Percentiles rank a stretch among this genome's conserved stretches.
Conservation (phyloP, 257 asterid species). For the Capsicum chinense region DNA sequence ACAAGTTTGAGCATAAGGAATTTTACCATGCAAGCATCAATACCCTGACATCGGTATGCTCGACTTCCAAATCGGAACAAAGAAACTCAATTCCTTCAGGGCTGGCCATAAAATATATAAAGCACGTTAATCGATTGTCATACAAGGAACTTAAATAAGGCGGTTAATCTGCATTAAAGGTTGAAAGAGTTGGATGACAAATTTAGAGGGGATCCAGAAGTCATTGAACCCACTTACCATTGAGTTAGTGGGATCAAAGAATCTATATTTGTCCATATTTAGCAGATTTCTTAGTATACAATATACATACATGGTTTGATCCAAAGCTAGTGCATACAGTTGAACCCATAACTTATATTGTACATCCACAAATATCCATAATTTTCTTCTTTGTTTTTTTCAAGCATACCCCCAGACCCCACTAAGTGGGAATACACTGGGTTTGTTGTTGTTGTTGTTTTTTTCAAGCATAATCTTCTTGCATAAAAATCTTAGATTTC, state of each 20-base stretch:
- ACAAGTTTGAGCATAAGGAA: conserved; percentile 10
- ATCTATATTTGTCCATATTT: background rate
- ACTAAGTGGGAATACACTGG: too few relatives aligned
- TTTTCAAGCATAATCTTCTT: conserved; percentile 3
- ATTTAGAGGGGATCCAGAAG: background rate
- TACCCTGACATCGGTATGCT: conserved; percentile 76
- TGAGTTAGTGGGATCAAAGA: background rate
- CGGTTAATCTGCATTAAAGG: background rate
- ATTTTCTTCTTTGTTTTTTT: background rate
- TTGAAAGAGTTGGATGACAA: conserved; percentile 5
- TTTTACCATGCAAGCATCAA: conserved; percentile 89
- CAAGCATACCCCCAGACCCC: too few relatives aligned
- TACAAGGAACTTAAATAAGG: conserved; percentile 18
- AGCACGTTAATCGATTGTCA: background rate
- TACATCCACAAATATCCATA: background rate
- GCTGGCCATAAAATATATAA: conserved; percentile 45
- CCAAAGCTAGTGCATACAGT: background rate
- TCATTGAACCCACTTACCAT: background rate
- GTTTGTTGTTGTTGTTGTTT: too few relatives aligned
- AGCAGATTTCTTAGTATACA: background rate
- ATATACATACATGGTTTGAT: background rate
- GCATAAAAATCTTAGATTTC: background rate
- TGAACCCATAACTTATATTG: background rate
- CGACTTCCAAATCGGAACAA: conserved; percentile 84
- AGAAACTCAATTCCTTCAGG: conserved; percentile 83